Base-by-base conservation (phyloP, 306 rosid species). In the Castanea mollissima region DNA sequence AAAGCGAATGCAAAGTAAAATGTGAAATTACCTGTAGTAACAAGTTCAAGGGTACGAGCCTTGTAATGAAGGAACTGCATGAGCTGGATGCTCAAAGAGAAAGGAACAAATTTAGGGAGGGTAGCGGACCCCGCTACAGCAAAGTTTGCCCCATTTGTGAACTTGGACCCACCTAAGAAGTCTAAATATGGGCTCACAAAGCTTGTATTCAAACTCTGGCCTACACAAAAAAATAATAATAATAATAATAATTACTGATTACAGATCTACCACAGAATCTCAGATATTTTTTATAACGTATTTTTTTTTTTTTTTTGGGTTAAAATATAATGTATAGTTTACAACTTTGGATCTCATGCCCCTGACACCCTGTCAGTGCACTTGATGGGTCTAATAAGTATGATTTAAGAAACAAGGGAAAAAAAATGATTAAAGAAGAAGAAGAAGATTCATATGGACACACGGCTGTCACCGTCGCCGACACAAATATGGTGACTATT, bases 91-190 rank as follows among this genome's bases (percentile, higher is more conserved):
- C 84, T 92, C 70, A 94, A 86, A 70, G 97, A 82, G 82, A 94
- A 94, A 49, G 99, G 99, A 27, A 92, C 79, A 63, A 85, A 93
- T 73, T 81, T 88, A 23, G 99, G 99, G 32, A 94, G 91, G 55
- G 92, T 91, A 58, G 97, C 83, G 71, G 97, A 94, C 73, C 99
- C 99, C 34, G 89, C 95, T 21, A 94, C 84, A 1, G 99, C 99
- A 88, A 94, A 94, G 82, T 90, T 94, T 19, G 94, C 99, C 11
- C 99, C 99, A 86, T 91, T 94, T 80, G 85, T 65, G 89, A 94
- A 94, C 68, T 80, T 75, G 31, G 89, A 73, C 70, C 89, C 92
- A 55, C 90, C 84, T 74, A 94, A 75, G 54, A 97, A 77, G 83
- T 94, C 97, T 74, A 94, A 74, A 74, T 92, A 94, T 70, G 99